A percentile compares a stretch with the other conserved stretches of the same genome.
These are phyloP conservation scores for Diospyros lotus DNA, from an alignment of 148 eudicot genomes.

Conservation along the genomic window DNA sequence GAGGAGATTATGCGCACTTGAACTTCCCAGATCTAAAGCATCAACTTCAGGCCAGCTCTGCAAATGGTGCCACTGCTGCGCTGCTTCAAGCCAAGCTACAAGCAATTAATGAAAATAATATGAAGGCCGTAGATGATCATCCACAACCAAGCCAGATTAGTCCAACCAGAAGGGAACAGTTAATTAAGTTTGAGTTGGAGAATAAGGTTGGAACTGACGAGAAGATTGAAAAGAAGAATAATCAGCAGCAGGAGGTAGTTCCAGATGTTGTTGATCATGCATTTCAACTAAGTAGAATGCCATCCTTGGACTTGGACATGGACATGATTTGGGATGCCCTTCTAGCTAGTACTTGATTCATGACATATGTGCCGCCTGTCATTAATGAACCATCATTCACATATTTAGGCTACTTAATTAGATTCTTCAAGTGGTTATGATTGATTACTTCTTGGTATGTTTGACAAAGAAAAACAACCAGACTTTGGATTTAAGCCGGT, in stretches of 20 bases:
- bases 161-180: constrained; percentile 25
- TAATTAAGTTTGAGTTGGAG: constrained; percentile 15
- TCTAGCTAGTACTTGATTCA: constrained; percentile 45
- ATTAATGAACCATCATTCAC: too few relatives aligned
- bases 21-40: constrained; percentile 80
- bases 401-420: too few relatives aligned
- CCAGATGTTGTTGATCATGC: constrained; percentile 37
- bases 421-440: too few relatives aligned
- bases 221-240: constrained; percentile 16
- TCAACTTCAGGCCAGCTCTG: constrained; percentile 49
- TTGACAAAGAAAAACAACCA: too few relatives aligned
- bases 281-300: constrained; percentile 84
- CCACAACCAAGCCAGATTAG: constrained; percentile 13
- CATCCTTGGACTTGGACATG: constrained; percentile 94
- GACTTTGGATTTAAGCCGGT: too few relatives aligned
- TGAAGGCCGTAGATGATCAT: constrained; percentile 19
- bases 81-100: constrained; percentile 77
- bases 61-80: constrained; percentile 48
- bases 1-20: constrained; percentile 83
- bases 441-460: too few relatives aligned
- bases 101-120: constrained; percentile 25
- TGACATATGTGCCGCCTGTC: constrained; percentile 1
- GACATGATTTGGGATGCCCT: constrained; percentile 95
- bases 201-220: constrained; percentile 22
- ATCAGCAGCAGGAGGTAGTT: constrained; percentile 17